These are phyloP conservation scores for Pseudogymnoascus sp. DNA, from an alignment of 2,329 filamentous ascomycete genomes.

Conservation along the genomic window DNA sequence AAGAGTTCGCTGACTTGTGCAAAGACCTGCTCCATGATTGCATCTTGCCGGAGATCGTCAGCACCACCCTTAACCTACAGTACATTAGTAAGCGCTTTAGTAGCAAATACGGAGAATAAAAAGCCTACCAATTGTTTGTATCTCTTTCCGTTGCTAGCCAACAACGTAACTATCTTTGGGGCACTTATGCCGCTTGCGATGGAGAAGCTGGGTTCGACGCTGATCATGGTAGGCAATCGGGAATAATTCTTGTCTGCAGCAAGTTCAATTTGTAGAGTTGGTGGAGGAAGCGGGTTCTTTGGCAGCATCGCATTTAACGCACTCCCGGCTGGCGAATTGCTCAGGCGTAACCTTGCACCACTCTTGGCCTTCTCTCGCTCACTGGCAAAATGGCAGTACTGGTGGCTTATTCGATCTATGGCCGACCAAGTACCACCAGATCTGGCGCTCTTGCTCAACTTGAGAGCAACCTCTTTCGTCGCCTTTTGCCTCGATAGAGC, in stretches of 20 bases:
- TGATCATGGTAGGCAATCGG: slow-evolving; percentile 62
- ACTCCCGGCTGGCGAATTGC: slow-evolving; percentile 54
- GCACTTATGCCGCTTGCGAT: slow-evolving; percentile 87
- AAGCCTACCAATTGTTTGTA: slow-evolving; percentile 72
- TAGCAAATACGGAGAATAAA: slow-evolving; percentile 11
- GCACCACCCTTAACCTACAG: slow-evolving; percentile 78
- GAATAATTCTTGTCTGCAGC: slow-evolving; percentile 67
- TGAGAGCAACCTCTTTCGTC: slow-evolving; percentile 58
- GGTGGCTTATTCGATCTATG: slow-evolving; percentile 65
- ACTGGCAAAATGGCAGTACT: slow-evolving; percentile 56
- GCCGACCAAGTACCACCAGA: slow-evolving; percentile 52
- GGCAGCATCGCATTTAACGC: slow-evolving; percentile 55
- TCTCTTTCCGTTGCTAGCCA: slow-evolving; percentile 66
- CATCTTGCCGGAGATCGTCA: slow-evolving; percentile 92
- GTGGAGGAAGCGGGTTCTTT: slow-evolving; percentile 69
- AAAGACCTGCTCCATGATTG: slow-evolving; percentile 99
- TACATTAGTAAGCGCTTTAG: slow-evolving; percentile 17
- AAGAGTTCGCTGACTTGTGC: slow-evolving; percentile 88
- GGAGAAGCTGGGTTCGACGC: slow-evolving; percentile 66
- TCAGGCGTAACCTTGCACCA: slow-evolving; percentile 54
- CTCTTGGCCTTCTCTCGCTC: slow-evolving; percentile 61
- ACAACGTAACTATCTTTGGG: slow-evolving; percentile 82
- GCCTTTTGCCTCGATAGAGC: slow-evolving; percentile 67
- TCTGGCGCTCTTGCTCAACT: slow-evolving; percentile 43
- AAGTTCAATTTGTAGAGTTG: slow-evolving; percentile 78